Percentiles rank a stretch among this genome's conserved stretches.
Evolutionary conservation across 176 grass and related monocot species (phyloP).

Genomic region (Themeda triandra): DNA sequence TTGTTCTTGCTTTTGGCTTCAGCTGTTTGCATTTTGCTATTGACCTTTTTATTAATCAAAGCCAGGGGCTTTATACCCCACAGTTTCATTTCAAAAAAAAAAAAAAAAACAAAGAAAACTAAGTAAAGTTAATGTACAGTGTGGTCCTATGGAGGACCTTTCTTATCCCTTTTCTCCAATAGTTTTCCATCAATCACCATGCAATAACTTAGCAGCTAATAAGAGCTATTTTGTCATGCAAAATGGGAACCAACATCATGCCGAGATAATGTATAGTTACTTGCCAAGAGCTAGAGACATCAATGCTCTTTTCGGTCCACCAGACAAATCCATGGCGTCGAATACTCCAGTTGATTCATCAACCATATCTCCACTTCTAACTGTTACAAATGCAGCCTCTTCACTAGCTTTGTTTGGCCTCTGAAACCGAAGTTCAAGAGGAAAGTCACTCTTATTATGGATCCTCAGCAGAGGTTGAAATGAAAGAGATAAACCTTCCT

Average conservation of each 20-base stretch:
- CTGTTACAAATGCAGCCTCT: constrained; percentile 60
- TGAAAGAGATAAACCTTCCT: constrained; percentile 76
- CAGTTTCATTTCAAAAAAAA: too few species aligned
- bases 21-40: not conserved
- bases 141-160: not conserved
- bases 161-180: not conserved
- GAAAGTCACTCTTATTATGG: constrained; percentile 75
- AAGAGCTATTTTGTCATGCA: constrained; percentile 9
- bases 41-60: not conserved
- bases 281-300: constrained; percentile 85
- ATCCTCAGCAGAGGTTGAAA: constrained; percentile 75
- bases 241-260: constrained; percentile 24
- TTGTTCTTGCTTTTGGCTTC: not conserved
- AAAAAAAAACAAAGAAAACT: not conserved
- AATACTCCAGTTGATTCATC: constrained; percentile 76
- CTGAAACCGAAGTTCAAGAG: constrained; percentile 67
- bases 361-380: constrained; percentile 66
- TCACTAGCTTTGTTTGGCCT: constrained; percentile 51
- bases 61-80: too few species aligned
- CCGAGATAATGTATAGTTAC: constrained; percentile 11
- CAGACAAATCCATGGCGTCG: constrained; percentile 72
- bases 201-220: not conserved
- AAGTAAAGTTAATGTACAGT: constrained; percentile 1
- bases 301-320: constrained; percentile 69
- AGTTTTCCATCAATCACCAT: constrained; percentile 11